phyloP scores from a whole-genome alignment of 2,329 filamentous ascomycete genomes.

The Sphaceloma murrayae region DNA sequence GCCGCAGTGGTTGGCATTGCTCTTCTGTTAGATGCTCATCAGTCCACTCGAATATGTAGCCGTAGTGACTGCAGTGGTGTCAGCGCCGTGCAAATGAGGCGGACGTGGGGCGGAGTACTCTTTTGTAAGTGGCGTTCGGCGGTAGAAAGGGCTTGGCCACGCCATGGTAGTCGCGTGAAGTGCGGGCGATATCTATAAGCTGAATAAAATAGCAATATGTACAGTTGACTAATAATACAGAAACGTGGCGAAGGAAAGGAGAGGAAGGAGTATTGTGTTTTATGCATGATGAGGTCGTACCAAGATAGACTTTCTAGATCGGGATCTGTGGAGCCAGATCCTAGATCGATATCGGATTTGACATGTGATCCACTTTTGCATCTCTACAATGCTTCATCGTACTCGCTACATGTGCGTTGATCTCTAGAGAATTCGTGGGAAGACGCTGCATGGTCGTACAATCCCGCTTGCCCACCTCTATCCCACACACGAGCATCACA shows the following conservation, averaged over 20 bases:
- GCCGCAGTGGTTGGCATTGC: constrained; percentile 51
- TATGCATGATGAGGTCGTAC: constrained; percentile 11
- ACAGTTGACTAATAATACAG: too few relatives aligned
- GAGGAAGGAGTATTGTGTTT: not conserved
- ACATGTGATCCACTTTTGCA: not conserved
- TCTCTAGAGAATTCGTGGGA: not conserved
- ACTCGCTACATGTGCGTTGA: not conserved
- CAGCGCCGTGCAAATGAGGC: constrained; percentile 18
- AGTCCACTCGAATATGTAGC: constrained; percentile 61
- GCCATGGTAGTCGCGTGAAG: too few relatives aligned
- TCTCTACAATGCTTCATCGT: not conserved
- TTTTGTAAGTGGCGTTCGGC: constrained; percentile 35
- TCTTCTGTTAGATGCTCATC: constrained; percentile 51
- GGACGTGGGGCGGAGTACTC: constrained; percentile 28
- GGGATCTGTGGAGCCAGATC: constrained; percentile 12
- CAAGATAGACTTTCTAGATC: constrained; percentile 9
- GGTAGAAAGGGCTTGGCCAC: constrained; percentile 35
- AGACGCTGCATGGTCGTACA: too few relatives aligned
- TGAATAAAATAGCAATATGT: not conserved
- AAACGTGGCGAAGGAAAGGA: constrained; percentile 8
- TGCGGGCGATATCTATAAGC: too few relatives aligned
- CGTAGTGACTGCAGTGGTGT: constrained; percentile 43
- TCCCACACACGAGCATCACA: not conserved
- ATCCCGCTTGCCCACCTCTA: too few relatives aligned
- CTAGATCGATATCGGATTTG: not conserved